Base-by-base conservation (phyloP, 2,329 filamentous ascomycete genomes). In the Colletotrichum godetiae region DNA sequence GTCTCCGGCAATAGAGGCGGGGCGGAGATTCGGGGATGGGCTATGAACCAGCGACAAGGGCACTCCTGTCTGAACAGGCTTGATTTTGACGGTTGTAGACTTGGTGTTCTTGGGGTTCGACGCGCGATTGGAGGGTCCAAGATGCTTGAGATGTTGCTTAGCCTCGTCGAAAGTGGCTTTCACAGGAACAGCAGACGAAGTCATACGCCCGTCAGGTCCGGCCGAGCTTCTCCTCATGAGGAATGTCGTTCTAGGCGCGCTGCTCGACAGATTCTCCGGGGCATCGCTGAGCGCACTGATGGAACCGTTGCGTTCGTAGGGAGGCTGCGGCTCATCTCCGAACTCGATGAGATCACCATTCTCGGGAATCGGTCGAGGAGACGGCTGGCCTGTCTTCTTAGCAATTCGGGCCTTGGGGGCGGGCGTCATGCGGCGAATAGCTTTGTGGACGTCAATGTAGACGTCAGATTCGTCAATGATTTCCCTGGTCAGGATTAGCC, bases 401-500 rank as follows among this genome's bases (percentile, higher is more conserved):
- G 80, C 82, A 35, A 86, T 88, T 68, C 93, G 90, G 57, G 91
- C 91, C 79, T 94, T 93, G 1, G 96, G 96, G 1, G 95, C 95
- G 1, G 95, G 95, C 24, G 93, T 91, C 78, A 97, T 90, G 65
- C 97, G 94, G 71, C 97, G 92, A 77, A 99, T 98, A 27, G 97
- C 97, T 85, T 98, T 98, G 87, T 98, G 97, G 2, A 99, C 95
- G 82, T 99, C 97, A 76, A 99, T 93, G 79, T 97, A 99, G 12
- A 99, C 97, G 82, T 99, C 97, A 0, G 96, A 98, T 82, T 99
- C 97, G 81, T 99, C 97, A 75, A 99, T 97, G 76, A 98, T 99
- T 88, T 99, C 97, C 86, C 94, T 95, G 71, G 46, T 31, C 2
- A 11, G 15, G 19, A 27, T 70, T 27, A 71, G 49, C 24, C 33